These are phyloP conservation scores for Psophocarpus tetragonolobus DNA, from an alignment of 306 rosid species.

Conservation along the genomic window DNA sequence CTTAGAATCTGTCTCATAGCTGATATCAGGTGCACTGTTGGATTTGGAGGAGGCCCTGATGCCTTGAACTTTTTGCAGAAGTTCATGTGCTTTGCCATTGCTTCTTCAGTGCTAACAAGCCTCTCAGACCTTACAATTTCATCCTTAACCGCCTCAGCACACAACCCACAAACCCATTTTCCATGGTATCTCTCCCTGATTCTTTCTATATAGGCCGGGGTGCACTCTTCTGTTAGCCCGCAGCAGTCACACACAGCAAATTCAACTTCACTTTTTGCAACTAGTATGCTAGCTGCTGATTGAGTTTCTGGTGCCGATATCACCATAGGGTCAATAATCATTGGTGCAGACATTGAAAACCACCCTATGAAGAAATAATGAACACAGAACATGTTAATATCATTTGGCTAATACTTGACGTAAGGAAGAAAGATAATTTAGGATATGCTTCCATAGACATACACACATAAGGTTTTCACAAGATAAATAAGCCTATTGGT, in stretches of 20 bases:
- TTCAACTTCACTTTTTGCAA: slow-evolving; percentile 59
- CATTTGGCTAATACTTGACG: background rate
- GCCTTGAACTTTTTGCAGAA: slow-evolving; percentile 70
- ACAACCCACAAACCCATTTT: slow-evolving; percentile 92
- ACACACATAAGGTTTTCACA: background rate
- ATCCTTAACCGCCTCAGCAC: slow-evolving; percentile 86
- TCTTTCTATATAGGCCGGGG: slow-evolving; percentile 73
- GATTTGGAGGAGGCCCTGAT: slow-evolving; percentile 75
- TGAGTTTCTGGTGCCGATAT: slow-evolving; percentile 63
- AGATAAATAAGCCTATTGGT: background rate
- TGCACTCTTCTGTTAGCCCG: slow-evolving; percentile 92
- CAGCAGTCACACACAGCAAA: slow-evolving; percentile 87
- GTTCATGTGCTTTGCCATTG: slow-evolving; percentile 73
- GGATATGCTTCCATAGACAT: background rate
- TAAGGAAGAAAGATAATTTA: background rate
- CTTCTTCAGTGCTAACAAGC: slow-evolving; percentile 83
- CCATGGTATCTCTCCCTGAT: slow-evolving; percentile 70
- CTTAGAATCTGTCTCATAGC: slow-evolving; percentile 91
- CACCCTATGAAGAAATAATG: slow-evolving; percentile 44
- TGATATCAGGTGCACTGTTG: slow-evolving; percentile 71
- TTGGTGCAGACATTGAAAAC: slow-evolving; percentile 68
- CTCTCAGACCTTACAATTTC: slow-evolving; percentile 76
- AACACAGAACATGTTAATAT: background rate
- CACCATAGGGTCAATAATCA: slow-evolving; percentile 63
- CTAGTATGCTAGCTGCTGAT: slow-evolving; percentile 44